A percentile compares a stretch with the other conserved stretches of the same genome.
These are phyloP conservation scores for Tuber aestivum DNA, from an alignment of 495 filamentous ascomycete genomes.

Conservation along the genomic window DNA sequence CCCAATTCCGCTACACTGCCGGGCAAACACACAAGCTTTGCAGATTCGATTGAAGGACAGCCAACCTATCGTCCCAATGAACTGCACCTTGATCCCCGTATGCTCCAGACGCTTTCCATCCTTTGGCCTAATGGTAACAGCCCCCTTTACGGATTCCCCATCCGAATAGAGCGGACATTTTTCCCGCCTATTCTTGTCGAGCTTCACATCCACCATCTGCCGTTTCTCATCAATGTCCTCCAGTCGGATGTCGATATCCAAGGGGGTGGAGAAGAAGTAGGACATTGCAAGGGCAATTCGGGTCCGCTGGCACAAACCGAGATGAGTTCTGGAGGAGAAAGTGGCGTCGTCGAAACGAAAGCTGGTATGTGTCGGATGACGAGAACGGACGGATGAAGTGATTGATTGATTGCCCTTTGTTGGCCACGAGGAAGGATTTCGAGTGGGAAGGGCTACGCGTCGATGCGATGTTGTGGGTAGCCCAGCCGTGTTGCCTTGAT, in stretches of 20 bases:
- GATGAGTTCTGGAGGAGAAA: neutral
- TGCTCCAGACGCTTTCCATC: slow-evolving; percentile 97
- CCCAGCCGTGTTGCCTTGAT: neutral
- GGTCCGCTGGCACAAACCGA: neutral
- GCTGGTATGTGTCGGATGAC: neutral
- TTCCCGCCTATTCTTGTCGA: slow-evolving; percentile 93
- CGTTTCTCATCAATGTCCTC: slow-evolving; percentile 82
- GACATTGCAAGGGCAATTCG: slow-evolving; percentile 57
- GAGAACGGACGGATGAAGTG: neutral
- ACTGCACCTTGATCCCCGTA: slow-evolving; percentile 99
- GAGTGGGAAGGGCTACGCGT: neutral
- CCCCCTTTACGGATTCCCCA: slow-evolving; percentile 94
- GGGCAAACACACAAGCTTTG: slow-evolving; percentile 10
- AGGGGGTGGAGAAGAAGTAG: slow-evolving; percentile 94
- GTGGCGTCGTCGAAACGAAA: neutral
- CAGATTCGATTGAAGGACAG: slow-evolving; percentile 20
- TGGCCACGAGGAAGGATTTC: neutral
- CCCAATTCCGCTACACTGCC: neutral
- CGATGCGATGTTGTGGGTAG: neutral
- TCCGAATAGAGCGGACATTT: slow-evolving; percentile 96
- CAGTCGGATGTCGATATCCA: slow-evolving; percentile 98
- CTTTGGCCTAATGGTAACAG: slow-evolving; percentile 90
- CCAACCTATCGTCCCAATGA: slow-evolving; percentile 95
- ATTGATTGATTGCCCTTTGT: neutral
- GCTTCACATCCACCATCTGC: slow-evolving; percentile 91